Percentiles rank a stretch among this genome's conserved stretches.
phyloP scores from a whole-genome alignment of 805 yeast genomes.

The Candida xiaguanensis region DNA sequence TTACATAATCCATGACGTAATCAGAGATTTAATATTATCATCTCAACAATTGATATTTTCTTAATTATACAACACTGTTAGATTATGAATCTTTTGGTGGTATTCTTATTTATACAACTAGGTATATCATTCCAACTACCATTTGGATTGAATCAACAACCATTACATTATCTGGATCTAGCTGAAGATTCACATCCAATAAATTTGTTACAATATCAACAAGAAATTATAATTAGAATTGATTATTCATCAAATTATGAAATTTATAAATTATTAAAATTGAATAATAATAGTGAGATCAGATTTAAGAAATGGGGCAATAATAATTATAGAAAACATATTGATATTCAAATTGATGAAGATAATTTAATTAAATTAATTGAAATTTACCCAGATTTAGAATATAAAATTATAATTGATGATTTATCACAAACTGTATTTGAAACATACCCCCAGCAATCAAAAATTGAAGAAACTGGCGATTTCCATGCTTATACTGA shows the following conservation, averaged over 20 bases:
- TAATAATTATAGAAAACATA: constrained; percentile 9
- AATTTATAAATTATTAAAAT: constrained; percentile 17
- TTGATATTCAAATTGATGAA: constrained; percentile 21
- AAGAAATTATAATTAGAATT: constrained; percentile 45
- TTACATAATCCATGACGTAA: too few species aligned
- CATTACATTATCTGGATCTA: background rate
- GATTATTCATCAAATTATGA: constrained; percentile 20
- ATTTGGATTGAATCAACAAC: background rate
- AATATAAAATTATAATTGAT: constrained; percentile 43
- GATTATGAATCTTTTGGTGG: background rate
- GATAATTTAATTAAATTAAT: constrained; percentile 20
- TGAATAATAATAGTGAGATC: constrained; percentile 1
- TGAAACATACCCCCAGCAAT: constrained; percentile 47
- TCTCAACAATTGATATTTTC: too few species aligned
- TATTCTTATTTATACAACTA: background rate
- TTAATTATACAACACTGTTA: too few species aligned
- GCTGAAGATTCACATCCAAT: constrained; percentile 25
- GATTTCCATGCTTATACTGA: constrained; percentile 31
- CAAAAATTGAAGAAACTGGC: background rate
- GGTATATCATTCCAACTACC: constrained; percentile 1
- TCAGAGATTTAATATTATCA: too few species aligned
- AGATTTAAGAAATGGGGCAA: constrained; percentile 45
- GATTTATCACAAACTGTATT: constrained; percentile 56
- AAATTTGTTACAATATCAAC: constrained; percentile 37
- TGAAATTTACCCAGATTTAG: constrained; percentile 14